Conservation (phyloP, 2,329 filamentous ascomycete genomes). For the Ophiosphaerella narmari region DNA sequence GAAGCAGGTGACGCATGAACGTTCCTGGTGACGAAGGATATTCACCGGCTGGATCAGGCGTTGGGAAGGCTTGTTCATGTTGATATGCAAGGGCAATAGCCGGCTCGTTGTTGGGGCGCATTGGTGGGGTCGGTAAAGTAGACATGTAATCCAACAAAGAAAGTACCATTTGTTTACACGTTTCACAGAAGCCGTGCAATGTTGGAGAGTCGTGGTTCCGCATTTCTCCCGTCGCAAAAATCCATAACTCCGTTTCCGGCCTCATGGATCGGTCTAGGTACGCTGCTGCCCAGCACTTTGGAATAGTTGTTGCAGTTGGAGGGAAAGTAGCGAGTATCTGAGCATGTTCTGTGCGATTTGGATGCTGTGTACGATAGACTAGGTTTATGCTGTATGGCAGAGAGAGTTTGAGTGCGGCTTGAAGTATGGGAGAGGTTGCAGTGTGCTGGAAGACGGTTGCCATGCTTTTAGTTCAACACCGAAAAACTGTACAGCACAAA, state of each 20-base stretch:
- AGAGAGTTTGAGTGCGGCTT: slow-evolving; percentile 55
- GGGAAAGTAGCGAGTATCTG: slow-evolving; percentile 48
- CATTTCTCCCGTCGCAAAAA: slow-evolving; percentile 54
- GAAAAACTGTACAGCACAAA: background rate
- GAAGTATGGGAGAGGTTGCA: slow-evolving; percentile 53
- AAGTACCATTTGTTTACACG: slow-evolving; percentile 37
- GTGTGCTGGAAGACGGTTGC: slow-evolving; percentile 20
- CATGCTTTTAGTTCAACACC: too few relatives aligned
- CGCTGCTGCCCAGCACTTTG: slow-evolving; percentile 58
- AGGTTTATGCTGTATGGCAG: slow-evolving; percentile 65
- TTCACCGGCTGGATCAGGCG: slow-evolving; percentile 20
- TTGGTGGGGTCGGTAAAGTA: slow-evolving; percentile 29
- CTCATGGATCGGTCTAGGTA: slow-evolving; percentile 65
- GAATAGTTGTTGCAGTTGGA: slow-evolving; percentile 11
- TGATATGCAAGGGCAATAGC: slow-evolving; percentile 33
- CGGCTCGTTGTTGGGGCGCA: slow-evolving; percentile 30
- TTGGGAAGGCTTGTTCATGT: slow-evolving; percentile 33
- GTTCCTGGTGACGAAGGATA: slow-evolving; percentile 25
- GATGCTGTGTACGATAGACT: slow-evolving; percentile 66
- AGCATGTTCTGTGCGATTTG: slow-evolving; percentile 47
- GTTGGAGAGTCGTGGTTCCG: slow-evolving; percentile 19
- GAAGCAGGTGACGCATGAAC: slow-evolving; percentile 40
- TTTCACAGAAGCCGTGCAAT: slow-evolving; percentile 21
- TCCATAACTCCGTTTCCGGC: slow-evolving; percentile 68
- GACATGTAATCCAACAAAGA: slow-evolving; percentile 35